These are phyloP conservation scores for Byssoonygena ceratinophila DNA, from an alignment of 2,329 filamentous ascomycete genomes.

Conservation along the genomic window DNA sequence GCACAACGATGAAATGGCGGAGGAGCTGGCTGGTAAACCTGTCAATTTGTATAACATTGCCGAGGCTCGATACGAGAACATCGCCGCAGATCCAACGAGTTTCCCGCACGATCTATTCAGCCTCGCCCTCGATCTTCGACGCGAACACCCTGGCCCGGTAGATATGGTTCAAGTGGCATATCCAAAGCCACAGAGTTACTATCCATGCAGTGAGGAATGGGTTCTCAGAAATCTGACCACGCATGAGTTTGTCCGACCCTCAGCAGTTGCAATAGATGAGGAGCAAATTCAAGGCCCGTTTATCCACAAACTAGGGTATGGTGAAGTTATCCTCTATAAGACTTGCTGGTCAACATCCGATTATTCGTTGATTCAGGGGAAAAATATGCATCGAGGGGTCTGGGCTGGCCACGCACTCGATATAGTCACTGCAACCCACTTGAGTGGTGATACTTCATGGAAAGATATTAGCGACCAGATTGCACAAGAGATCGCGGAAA, in stretches of 20 bases:
- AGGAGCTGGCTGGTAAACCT: background rate
- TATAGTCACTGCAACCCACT: constrained; percentile 20
- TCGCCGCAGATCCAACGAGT: background rate
- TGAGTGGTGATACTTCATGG: constrained; percentile 6
- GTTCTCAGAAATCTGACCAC: constrained; percentile 28
- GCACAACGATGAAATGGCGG: background rate
- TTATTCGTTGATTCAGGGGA: background rate
- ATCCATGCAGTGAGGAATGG: constrained; percentile 23
- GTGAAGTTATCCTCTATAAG: constrained; percentile 23
- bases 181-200: constrained; percentile 20
- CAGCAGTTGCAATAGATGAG: constrained; percentile 22
- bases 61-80: background rate
- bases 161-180: constrained; percentile 17
- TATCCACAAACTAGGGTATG: constrained; percentile 23
- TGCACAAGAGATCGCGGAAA: constrained; percentile 20
- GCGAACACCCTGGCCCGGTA: constrained; percentile 14
- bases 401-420: constrained; percentile 27
- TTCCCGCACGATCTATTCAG: constrained; percentile 3
- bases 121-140: constrained; percentile 14
- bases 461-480: no score
- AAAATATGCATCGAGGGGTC: constrained; percentile 19
- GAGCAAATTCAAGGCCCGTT: constrained; percentile 24
- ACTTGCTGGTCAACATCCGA: constrained; percentile 22
- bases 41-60: background rate
- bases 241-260: constrained; percentile 25